phyloP scores from a whole-genome alignment of 257 asterid genomes.

The Agastache rugosa region DNA sequence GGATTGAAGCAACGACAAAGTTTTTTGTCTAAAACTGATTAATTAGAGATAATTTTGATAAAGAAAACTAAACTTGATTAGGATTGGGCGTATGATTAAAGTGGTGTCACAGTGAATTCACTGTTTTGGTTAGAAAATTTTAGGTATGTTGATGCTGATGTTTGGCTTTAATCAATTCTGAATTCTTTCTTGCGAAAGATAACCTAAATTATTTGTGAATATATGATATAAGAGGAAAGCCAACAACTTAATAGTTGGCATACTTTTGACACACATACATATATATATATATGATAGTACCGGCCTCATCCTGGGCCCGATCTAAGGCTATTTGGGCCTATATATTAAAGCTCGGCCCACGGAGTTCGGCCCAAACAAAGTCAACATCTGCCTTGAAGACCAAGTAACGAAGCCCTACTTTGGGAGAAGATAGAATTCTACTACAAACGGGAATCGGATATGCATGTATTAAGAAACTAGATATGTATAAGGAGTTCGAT shows the following conservation, averaged over 20 bases:
- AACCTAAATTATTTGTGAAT: background rate
- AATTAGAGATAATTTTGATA: background rate
- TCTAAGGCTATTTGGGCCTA: too few species aligned
- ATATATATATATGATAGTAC: too few species aligned
- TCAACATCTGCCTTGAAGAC: too few species aligned
- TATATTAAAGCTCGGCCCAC: too few species aligned
- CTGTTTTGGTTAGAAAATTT: background rate
- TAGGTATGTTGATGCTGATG: background rate
- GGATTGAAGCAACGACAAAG: background rate
- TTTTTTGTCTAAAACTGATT: conserved; percentile 4
- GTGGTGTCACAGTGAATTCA: background rate
- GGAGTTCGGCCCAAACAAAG: too few species aligned
- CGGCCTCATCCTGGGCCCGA: too few species aligned
- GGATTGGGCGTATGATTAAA: background rate
- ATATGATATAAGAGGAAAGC: background rate
- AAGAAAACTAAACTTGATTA: conserved; percentile 17
- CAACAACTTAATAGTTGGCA: background rate
- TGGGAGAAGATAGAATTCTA: too few species aligned
- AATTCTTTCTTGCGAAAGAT: background rate
- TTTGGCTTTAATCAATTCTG: background rate
- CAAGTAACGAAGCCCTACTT: too few species aligned
- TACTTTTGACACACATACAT: too few species aligned
- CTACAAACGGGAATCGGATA: too few species aligned
- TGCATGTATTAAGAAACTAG: too few species aligned
- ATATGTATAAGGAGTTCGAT: too few species aligned